A percentile compares a stretch with the other conserved stretches of the same genome.
These are phyloP conservation scores for Dactylella cylindrospora DNA, from an alignment of 2,329 filamentous ascomycete genomes.

Conservation along the genomic window DNA sequence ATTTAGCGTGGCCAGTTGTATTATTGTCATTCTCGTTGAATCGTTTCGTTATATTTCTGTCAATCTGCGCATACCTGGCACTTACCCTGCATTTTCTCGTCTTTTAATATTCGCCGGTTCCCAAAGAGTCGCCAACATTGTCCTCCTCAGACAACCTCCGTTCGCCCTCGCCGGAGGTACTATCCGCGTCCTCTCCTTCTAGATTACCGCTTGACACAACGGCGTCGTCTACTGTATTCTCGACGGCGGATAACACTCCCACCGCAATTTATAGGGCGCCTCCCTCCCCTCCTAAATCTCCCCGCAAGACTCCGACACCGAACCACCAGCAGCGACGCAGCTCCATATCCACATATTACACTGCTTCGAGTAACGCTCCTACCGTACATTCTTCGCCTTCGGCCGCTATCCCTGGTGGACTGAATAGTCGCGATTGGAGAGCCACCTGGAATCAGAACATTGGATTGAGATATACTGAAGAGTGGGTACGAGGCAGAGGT, in stretches of 20 bases:
- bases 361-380: slow-evolving; percentile 40
- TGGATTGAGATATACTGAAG: slow-evolving; percentile 38
- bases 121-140: not conserved
- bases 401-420: slow-evolving; percentile 3
- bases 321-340: slow-evolving; percentile 37
- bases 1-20: too few species aligned
- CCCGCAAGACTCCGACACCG: slow-evolving; percentile 32
- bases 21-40: too few species aligned
- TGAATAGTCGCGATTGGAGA: slow-evolving; percentile 13
- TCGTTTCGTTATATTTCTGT: too few species aligned
- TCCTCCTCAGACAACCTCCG: not conserved
- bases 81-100: too few species aligned
- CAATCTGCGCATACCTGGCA: too few species aligned
- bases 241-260: not conserved
- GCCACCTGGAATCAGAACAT: slow-evolving; percentile 32
- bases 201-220: not conserved
- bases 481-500: slow-evolving; percentile 41
- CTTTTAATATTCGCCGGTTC: not conserved
- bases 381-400: slow-evolving; percentile 35
- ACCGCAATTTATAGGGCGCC: not conserved
- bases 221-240: not conserved
- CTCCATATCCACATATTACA: slow-evolving; percentile 41
- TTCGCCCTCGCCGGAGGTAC: slow-evolving; percentile 10
- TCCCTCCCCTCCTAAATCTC: slow-evolving; percentile 8
- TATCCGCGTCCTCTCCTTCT: slow-evolving; percentile 10